phyloP scores from a whole-genome alignment of 1,139 yeast species.

The Geotrichum reessii region DNA sequence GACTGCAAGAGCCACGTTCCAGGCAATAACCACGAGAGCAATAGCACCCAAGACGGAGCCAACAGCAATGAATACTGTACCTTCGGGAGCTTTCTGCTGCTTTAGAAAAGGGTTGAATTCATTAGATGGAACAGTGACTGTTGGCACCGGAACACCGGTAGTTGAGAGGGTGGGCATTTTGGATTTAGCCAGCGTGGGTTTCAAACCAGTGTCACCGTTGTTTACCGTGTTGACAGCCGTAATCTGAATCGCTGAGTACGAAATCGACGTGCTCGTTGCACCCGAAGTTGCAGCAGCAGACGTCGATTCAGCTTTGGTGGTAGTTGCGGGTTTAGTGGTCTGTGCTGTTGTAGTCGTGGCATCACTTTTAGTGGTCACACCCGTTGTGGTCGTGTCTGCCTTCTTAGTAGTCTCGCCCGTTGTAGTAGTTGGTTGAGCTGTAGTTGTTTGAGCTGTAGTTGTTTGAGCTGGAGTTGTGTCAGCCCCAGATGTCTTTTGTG shows the following conservation, averaged over 20 bases:
- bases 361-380: too few species aligned
- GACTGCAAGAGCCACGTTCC: slow-evolving; percentile 26
- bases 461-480: neutral
- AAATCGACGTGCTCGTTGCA: neutral
- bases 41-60: slow-evolving; percentile 62
- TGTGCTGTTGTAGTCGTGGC: neutral
- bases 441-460: neutral
- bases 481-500: too few species aligned
- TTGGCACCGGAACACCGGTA: slow-evolving; percentile 42
- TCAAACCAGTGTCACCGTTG: neutral
- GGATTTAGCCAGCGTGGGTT: neutral
- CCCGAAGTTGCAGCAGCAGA: neutral
- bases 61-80: slow-evolving; percentile 75
- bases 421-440: neutral
- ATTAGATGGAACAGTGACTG: slow-evolving; percentile 56
- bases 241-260: slow-evolving; percentile 10
- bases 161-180: slow-evolving; percentile 21
- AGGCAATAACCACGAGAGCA: slow-evolving; percentile 42
- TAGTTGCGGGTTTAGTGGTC: neutral
- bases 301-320: too few species aligned
- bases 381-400: neutral
- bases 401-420: neutral
- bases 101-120: slow-evolving; percentile 58
- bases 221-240: slow-evolving; percentile 14
- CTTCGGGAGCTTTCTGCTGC: slow-evolving; percentile 49